A percentile compares a stretch with the other conserved stretches of the same genome.
Evolutionary conservation across 495 filamentous ascomycete species (phyloP).

Genomic region (Podospora tetraspora): DNA sequence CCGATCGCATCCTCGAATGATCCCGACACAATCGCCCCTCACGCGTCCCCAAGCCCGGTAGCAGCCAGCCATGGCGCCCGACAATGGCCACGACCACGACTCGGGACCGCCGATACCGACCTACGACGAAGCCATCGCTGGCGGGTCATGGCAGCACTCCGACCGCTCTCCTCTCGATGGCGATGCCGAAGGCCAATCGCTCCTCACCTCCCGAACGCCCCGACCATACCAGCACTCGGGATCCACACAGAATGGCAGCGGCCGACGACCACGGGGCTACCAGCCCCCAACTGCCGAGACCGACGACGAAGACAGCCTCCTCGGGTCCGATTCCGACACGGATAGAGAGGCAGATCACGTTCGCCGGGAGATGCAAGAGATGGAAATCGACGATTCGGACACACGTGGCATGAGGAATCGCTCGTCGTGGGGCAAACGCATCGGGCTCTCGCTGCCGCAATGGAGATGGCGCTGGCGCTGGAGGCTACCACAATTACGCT

Average conservation of each 20-base stretch:
- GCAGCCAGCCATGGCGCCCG: conserved; percentile 39
- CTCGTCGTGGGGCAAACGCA: conserved; percentile 48
- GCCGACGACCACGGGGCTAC: conserved; percentile 50
- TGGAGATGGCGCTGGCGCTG: conserved; percentile 46
- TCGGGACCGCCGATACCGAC: conserved; percentile 75
- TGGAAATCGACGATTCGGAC: conserved; percentile 78
- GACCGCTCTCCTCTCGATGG: conserved; percentile 35
- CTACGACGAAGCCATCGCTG: conserved; percentile 81
- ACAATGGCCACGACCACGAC: conserved; percentile 49
- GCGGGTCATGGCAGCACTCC: conserved; percentile 20
- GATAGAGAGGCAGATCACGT: conserved; percentile 52
- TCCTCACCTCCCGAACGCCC: conserved; percentile 43
- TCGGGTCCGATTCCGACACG: conserved; percentile 37
- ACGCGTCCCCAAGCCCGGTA: conserved; percentile 8
- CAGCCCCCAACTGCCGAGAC: conserved; percentile 70
- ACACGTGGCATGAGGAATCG: conserved; percentile 31
- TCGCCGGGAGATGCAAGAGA: conserved; percentile 76
- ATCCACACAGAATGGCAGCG: conserved; percentile 29
- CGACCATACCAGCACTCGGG: conserved; percentile 22
- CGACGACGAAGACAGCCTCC: conserved; percentile 40
- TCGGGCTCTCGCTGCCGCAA: conserved; percentile 40
- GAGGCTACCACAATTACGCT: conserved; percentile 41
- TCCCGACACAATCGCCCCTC: neutral
- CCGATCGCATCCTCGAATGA: conserved; percentile 18
- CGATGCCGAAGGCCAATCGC: conserved; percentile 50